phyloP scores from a whole-genome alignment of 2,329 filamentous ascomycete species.

The Venturia aucupariae region DNA sequence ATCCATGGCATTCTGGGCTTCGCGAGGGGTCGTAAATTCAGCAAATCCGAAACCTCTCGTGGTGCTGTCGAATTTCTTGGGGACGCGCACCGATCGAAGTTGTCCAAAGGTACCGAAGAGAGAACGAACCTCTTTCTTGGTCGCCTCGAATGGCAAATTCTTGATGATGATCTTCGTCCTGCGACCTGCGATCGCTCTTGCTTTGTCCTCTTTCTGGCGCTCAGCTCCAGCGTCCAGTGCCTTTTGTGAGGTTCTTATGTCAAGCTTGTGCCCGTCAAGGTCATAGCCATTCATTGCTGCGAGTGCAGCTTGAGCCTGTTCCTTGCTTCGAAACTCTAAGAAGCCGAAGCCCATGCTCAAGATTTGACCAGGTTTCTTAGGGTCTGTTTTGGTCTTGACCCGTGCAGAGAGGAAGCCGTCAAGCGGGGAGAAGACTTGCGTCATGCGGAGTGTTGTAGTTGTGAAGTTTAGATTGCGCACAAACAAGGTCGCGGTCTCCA shows the following conservation, averaged over 20 bases:
- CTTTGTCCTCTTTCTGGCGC: constrained; percentile 68
- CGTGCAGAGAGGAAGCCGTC: constrained; percentile 82
- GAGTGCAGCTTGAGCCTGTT: constrained; percentile 69
- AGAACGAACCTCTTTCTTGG: constrained; percentile 81
- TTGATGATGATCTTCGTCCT: constrained; percentile 95
- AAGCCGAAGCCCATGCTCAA: constrained; percentile 98
- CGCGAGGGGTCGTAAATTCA: constrained; percentile 83
- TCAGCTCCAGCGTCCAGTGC: constrained; percentile 82
- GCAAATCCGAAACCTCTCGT: constrained; percentile 94
- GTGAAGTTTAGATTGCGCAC: constrained; percentile 90
- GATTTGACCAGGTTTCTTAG: constrained; percentile 79
- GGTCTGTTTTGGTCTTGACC: constrained; percentile 87
- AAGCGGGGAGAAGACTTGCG: constrained; percentile 68
- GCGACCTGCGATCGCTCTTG: constrained; percentile 67
- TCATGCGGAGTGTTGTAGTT: constrained; percentile 68
- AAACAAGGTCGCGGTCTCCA: constrained; percentile 73
- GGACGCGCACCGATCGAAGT: constrained; percentile 82
- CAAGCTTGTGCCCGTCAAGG: constrained; percentile 78
- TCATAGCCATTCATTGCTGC: constrained; percentile 80
- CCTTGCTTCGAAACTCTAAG: constrained; percentile 72
- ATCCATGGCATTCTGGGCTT: constrained; percentile 85
- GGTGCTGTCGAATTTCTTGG: constrained; percentile 85
- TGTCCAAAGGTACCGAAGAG: constrained; percentile 87
- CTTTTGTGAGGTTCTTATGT: constrained; percentile 80
- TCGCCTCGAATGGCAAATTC: constrained; percentile 92